Conservation (phyloP, 2,329 filamentous ascomycete genomes). For the Trichophyton rubrum region DNA sequence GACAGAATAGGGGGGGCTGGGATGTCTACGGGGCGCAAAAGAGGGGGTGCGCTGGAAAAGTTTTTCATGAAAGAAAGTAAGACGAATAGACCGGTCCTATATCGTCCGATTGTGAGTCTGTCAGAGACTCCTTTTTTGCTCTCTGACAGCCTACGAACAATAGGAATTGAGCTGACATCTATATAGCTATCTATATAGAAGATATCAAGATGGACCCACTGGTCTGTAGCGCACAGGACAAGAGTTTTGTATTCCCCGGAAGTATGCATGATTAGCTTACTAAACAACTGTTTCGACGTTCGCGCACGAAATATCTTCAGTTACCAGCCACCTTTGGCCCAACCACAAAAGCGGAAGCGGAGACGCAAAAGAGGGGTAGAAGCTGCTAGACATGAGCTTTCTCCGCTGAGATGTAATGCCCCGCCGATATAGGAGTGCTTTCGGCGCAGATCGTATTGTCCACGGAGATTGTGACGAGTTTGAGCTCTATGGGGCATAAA, state of each 20-base stretch:
- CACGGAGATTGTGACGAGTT: neutral
- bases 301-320: neutral
- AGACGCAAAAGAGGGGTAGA: neutral
- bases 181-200: neutral
- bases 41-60: neutral
- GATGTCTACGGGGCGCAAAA: neutral
- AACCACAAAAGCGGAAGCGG: neutral
- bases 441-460: neutral
- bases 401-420: no score
- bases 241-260: neutral
- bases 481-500: neutral
- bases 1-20: neutral
- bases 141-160: neutral
- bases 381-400: neutral
- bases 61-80: neutral
- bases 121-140: neutral
- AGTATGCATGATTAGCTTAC: neutral
- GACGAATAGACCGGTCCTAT: neutral
- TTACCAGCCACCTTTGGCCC: neutral
- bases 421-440: neutral
- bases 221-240: neutral
- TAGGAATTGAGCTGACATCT: neutral
- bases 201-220: neutral
- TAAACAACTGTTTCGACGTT: neutral
- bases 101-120: conserved; percentile 1